These are phyloP conservation scores for Trichophyton simii DNA, from an alignment of 2,329 filamentous ascomycete genomes.

Conservation along the genomic window DNA sequence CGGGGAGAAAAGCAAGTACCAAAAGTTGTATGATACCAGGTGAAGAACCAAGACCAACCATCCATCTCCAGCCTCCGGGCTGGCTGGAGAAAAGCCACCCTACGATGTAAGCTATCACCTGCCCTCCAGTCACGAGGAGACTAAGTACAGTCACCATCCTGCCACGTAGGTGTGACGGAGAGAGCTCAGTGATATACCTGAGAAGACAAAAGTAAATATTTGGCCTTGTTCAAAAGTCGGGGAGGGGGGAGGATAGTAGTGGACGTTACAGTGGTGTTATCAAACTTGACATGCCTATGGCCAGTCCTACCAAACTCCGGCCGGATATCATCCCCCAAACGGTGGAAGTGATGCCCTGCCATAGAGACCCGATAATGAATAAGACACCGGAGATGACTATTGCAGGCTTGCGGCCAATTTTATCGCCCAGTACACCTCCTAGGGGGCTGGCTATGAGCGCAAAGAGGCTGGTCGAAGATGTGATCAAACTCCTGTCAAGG, in stretches of 20 bases:
- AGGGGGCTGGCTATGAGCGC: conserved; percentile 45
- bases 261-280: conserved; percentile 56
- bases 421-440: conserved; percentile 41
- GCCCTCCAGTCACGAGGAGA: conserved; percentile 74
- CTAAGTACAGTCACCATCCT: conserved; percentile 69
- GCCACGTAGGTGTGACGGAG: conserved; percentile 63
- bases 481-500: conserved; percentile 47
- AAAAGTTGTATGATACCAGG: conserved; percentile 61
- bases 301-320: conserved; percentile 36
- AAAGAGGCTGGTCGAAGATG: conserved; percentile 45
- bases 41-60: conserved; percentile 72
- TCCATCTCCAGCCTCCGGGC: conserved; percentile 67
- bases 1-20: conserved; percentile 62
- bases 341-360: conserved; percentile 29
- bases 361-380: conserved; percentile 34
- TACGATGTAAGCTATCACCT: conserved; percentile 75
- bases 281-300: conserved; percentile 48
- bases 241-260: background rate
- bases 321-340: conserved; percentile 37
- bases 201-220: background rate
- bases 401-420: conserved; percentile 35
- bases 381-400: conserved; percentile 37
- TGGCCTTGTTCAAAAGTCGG: background rate
- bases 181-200: conserved; percentile 71
- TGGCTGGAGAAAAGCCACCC: conserved; percentile 61